Conservation (phyloP, 2,329 filamentous ascomycete genomes). For the Metarhizium rileyi region DNA sequence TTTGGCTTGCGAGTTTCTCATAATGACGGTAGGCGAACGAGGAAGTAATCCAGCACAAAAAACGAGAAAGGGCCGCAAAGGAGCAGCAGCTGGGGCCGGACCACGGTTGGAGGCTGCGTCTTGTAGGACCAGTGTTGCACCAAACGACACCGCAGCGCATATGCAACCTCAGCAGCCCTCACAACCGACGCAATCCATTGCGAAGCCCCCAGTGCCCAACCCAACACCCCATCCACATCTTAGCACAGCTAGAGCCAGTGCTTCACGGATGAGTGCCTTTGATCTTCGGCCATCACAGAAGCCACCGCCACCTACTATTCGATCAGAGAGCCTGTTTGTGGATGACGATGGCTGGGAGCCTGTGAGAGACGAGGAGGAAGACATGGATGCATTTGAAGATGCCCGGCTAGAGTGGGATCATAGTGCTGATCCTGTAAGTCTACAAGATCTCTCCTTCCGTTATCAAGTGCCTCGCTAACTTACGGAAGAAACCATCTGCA, state of each 20-base stretch:
- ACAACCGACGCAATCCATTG: neutral
- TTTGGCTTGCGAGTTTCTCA: slow-evolving; percentile 64
- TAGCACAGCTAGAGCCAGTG: slow-evolving; percentile 24
- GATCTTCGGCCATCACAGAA: slow-evolving; percentile 43
- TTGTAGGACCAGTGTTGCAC: slow-evolving; percentile 32
- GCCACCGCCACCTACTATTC: slow-evolving; percentile 45
- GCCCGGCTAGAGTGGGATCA: slow-evolving; percentile 67
- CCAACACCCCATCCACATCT: slow-evolving; percentile 26
- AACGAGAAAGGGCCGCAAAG: slow-evolving; percentile 36
- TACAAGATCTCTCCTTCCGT: neutral
- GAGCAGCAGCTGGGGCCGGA: slow-evolving; percentile 20
- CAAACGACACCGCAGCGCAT: slow-evolving; percentile 20
- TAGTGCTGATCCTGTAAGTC: slow-evolving; percentile 50
- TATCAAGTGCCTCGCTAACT: slow-evolving; percentile 17
- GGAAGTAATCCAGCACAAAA: slow-evolving; percentile 38
- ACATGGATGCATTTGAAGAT: slow-evolving; percentile 54
- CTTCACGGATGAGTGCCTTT: slow-evolving; percentile 27
- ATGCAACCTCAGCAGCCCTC: slow-evolving; percentile 12
- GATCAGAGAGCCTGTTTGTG: slow-evolving; percentile 64
- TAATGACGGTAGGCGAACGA: slow-evolving; percentile 71
- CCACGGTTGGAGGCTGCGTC: slow-evolving; percentile 39
- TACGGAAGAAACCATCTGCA: slow-evolving; percentile 31
- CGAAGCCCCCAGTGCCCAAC: slow-evolving; percentile 12
- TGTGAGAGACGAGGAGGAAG: slow-evolving; percentile 47
- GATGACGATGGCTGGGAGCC: slow-evolving; percentile 72